Evolutionary conservation across 139 green algal species (phyloP), one percentile per base, ranked within the genome.

Genomic region (Yamagishiella unicocca): DNA sequence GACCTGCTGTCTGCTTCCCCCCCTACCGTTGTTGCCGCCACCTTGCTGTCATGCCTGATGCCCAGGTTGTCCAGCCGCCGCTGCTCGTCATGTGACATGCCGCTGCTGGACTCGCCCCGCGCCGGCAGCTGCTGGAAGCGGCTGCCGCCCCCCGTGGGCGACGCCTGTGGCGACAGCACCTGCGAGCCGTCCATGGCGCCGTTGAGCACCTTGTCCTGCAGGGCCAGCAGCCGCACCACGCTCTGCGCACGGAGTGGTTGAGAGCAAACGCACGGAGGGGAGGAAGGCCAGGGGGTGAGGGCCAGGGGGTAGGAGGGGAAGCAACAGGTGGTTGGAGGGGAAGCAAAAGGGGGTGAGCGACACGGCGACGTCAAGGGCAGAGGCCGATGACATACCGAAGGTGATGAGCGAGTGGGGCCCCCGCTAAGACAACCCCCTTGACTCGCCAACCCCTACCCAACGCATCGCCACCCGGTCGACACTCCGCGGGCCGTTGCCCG

Each of bases 11-110:
- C n/a, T n/a, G n/a, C n/a, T n/a, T n/a, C 35, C 4, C 2, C 40
- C 19, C 78, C n/a, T 40, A 84, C 78, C 78, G 78, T 54, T 7
- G 78, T 58, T 10, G 78, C 25, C 24, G 78, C 78, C 78, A 84
- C 78, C 54, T 74, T 74, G 78, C 58, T 74, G 78, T 74, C 58
- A n/a, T 45, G 38, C 58, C 43, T 58, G 25, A 84, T 84, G 31
- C 58, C 78, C 58, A 84, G 78, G 10, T 9, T 6, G 35, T 84
- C 54, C 58, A 74, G 55, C 78, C 78, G 78, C 78, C 50, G 38
- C 4, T 24, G 24, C 78, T 84, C 78, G 27, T 74, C 78, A 22
- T 27, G 7, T 0, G 38, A 25, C 58, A 74, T 4, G 27, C 73
- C n/a, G 17, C 75, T 45, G 43, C 46, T 9, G 75, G 50, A 43